Evolutionary conservation across 2,329 filamentous ascomycete species (phyloP).

Genomic region (Aquanectria penicillioides): DNA sequence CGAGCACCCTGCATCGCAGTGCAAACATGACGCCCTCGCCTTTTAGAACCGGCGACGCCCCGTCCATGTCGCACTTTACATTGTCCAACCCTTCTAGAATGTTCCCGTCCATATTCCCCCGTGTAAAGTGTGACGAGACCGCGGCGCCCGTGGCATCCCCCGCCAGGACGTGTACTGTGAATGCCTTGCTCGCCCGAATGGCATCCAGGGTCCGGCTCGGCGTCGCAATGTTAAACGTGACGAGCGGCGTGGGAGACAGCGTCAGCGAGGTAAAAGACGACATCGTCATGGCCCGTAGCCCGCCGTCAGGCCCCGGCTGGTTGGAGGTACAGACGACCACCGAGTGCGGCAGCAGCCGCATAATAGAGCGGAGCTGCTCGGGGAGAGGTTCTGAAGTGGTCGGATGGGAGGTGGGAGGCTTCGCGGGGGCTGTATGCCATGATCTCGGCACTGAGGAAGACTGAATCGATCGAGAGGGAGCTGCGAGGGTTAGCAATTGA

Average conservation of each 20-base stretch:
- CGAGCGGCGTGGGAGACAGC: conserved; percentile 59
- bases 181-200: conserved; percentile 53
- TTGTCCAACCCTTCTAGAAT: conserved; percentile 53
- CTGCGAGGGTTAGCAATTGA: conserved; percentile 28
- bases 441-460: conserved; percentile 26
- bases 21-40: conserved; percentile 65
- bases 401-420: conserved; percentile 49
- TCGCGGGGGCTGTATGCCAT: conserved; percentile 45
- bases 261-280: conserved; percentile 68
- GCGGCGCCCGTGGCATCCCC: conserved; percentile 58
- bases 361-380: conserved; percentile 61
- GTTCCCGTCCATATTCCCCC: conserved; percentile 55
- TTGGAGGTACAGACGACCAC: conserved; percentile 65
- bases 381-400: conserved; percentile 47
- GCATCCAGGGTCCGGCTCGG: conserved; percentile 67
- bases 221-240: conserved; percentile 67
- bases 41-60: conserved; percentile 54
- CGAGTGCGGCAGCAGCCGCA: conserved; percentile 64
- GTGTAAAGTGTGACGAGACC: conserved; percentile 63
- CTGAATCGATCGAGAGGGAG: conserved; percentile 22
- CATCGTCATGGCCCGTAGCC: conserved; percentile 65
- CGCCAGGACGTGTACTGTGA: conserved; percentile 66
- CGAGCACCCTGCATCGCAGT: conserved; percentile 54
- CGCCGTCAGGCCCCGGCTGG: conserved; percentile 42
- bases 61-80: conserved; percentile 26